phyloP scores from a whole-genome alignment of 192 early-diverging fungal genomes.

The Phycomyces blakesleeanus region DNA sequence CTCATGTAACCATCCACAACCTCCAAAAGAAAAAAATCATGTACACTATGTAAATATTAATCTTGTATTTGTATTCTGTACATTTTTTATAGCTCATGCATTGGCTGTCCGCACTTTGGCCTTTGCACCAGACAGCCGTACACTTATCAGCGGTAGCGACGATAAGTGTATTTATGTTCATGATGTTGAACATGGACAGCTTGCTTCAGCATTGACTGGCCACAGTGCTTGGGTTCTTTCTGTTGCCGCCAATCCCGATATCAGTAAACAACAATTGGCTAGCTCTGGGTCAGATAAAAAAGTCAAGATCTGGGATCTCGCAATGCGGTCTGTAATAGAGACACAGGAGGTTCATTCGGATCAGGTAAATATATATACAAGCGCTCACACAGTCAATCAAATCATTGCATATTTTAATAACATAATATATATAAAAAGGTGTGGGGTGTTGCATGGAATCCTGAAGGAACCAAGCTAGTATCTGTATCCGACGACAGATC shows the following conservation, averaged over 20 bases:
- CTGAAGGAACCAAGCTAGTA: slow-evolving; percentile 67
- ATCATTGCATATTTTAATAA: no score
- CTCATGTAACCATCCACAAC: slow-evolving; percentile 19
- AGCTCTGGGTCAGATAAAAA: slow-evolving; percentile 69
- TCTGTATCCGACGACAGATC: slow-evolving; percentile 70
- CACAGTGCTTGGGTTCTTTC: slow-evolving; percentile 79
- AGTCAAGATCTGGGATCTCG: slow-evolving; percentile 82
- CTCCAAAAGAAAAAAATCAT: not conserved
- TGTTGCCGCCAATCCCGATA: slow-evolving; percentile 55
- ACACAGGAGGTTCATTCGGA: slow-evolving; percentile 76
- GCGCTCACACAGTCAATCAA: no score
- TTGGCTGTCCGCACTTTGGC: slow-evolving; percentile 70
- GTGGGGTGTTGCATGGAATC: slow-evolving; percentile 80
- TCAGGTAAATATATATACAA: slow-evolving; percentile 44
- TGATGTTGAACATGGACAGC: slow-evolving; percentile 74
- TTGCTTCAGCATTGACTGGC: slow-evolving; percentile 68
- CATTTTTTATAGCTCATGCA: slow-evolving; percentile 59
- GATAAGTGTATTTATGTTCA: slow-evolving; percentile 77
- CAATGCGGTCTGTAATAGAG: slow-evolving; percentile 64
- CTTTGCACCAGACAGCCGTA: slow-evolving; percentile 68
- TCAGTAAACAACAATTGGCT: slow-evolving; percentile 64
- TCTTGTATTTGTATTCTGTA: not conserved
- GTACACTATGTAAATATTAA: not conserved
- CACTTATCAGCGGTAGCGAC: slow-evolving; percentile 73
- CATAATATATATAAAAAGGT: no score